Evolutionary conservation across 2,329 filamentous ascomycete species (phyloP).

Genomic region (Didymosphaeria variabile): DNA sequence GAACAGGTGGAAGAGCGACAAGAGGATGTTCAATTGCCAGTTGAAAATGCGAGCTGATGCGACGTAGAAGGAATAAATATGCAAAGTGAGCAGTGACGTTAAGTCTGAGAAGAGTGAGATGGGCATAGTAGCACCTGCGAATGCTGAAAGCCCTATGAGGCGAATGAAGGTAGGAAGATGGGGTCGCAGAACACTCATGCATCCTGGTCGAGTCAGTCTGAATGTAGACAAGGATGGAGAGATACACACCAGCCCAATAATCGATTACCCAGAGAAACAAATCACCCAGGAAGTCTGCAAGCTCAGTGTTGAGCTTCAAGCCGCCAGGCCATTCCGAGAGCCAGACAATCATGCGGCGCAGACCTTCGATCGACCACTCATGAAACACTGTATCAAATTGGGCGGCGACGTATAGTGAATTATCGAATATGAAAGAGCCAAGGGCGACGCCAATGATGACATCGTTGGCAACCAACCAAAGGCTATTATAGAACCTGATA

Average conservation of each 20-base stretch:
- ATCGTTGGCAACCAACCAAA: slow-evolving; percentile 98
- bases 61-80: slow-evolving; percentile 98
- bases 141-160: slow-evolving; percentile 92
- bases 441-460: slow-evolving; percentile 97
- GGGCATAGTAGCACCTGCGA: slow-evolving; percentile 95
- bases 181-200: slow-evolving; percentile 79
- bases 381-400: slow-evolving; percentile 79
- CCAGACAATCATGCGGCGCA: slow-evolving; percentile 91
- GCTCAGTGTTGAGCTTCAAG: slow-evolving; percentile 91
- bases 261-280: slow-evolving; percentile 98
- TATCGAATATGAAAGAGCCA: slow-evolving; percentile 96
- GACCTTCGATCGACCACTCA: slow-evolving; percentile 85
- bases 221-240: not conserved
- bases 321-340: slow-evolving; percentile 95
- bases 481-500: slow-evolving; percentile 97
- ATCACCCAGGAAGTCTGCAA: slow-evolving; percentile 93
- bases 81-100: slow-evolving; percentile 87
- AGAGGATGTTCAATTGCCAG: slow-evolving; percentile 96
- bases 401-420: slow-evolving; percentile 82
- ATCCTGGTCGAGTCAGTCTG: slow-evolving; percentile 60
- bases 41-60: slow-evolving; percentile 97
- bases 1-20: slow-evolving; percentile 98
- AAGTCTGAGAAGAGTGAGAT: slow-evolving; percentile 96
- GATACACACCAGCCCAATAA: slow-evolving; percentile 82
- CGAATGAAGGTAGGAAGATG: slow-evolving; percentile 86